Conservation (phyloP, 371 early-diverging fungal genomes). For the Funneliformis caledonium region DNA sequence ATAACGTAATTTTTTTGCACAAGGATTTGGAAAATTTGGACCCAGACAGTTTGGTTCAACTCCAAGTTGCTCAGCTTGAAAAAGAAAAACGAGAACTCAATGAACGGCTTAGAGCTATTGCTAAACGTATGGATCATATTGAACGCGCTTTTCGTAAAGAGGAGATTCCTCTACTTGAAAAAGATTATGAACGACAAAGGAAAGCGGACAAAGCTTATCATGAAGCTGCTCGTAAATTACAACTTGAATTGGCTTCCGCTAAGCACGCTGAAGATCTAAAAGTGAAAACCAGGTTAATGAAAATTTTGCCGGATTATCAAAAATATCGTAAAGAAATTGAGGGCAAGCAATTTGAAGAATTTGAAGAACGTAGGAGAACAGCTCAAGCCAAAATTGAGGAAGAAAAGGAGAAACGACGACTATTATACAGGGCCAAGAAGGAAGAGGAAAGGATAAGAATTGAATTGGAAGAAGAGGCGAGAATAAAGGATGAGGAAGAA, state of each 20-base stretch:
- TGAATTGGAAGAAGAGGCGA: constrained; percentile 56
- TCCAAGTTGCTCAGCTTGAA: constrained; percentile 91
- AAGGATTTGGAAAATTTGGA: constrained; percentile 86
- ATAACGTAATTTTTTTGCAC: not conserved
- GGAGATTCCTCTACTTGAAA: constrained; percentile 89
- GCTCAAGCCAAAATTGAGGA: constrained; percentile 65
- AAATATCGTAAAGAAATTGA: constrained; percentile 65
- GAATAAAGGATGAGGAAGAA: constrained; percentile 53
- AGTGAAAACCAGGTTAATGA: constrained; percentile 75
- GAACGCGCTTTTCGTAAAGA: constrained; percentile 96
- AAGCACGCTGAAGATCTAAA: constrained; percentile 77
- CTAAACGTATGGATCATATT: constrained; percentile 88
- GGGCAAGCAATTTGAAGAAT: constrained; percentile 55
- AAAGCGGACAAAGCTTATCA: constrained; percentile 80
- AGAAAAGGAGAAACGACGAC: constrained; percentile 73
- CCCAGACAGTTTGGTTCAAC: constrained; percentile 76
- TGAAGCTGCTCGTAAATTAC: constrained; percentile 75
- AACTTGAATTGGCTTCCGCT: constrained; percentile 62
- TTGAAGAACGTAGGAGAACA: constrained; percentile 59
- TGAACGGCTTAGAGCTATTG: constrained; percentile 71
- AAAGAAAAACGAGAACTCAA: constrained; percentile 86
- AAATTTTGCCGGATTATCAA: constrained; percentile 83
- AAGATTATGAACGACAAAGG: constrained; percentile 92
- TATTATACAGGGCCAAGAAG: constrained; percentile 58
- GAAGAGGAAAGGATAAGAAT: constrained; percentile 48